Evolutionary conservation across 371 early-diverging fungal genomes (phyloP), one percentile per base, ranked within the genome.

Genomic region (Catenaria anguillulae): DNA sequence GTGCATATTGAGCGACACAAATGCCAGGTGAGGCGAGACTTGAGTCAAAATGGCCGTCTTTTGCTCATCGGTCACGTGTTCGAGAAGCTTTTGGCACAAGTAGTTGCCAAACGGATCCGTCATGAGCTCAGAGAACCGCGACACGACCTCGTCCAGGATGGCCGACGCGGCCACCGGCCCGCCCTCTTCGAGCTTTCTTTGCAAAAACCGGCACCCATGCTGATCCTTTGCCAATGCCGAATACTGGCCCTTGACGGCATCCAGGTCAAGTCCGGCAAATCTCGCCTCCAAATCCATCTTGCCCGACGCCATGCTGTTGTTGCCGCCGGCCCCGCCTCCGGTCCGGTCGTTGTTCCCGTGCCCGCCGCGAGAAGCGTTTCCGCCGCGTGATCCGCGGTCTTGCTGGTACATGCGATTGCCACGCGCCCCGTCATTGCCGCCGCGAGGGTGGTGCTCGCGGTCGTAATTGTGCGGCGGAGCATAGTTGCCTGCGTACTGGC

Each of bases 91-190:
- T 65, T 92, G 92, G 67, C 90, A 89, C 17, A 92, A 74, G 65
- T 92, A 92, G 67, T 92, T 92, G 40, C 92, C 93, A 73, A 92
- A 92, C 8, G 91, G 90, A 69, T 92, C 91, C 26, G 83, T 89
- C 89, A 92, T 92, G 33, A 92, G 69, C 63, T 83, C 87, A 37
- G 77, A 77, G 68, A 90, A 84, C 66, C 87, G 80, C 33, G 74
- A 66, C 60, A 78, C 80, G 6, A 89, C 82, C 64, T 92, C 90
- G 29, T 73, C 64, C 66, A 86, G 89, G 31, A 91, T 87, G 40
- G 80, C 62, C 23, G 75, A 68, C 17, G 84, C 63, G 46, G 83
- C 77, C 42, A 74, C 70, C 21, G 78, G 75, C 50, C 79, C 78
- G 21, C 79, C 75, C 55, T 90, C 90, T 64, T 92, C 93, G 13